phyloP scores from a whole-genome alignment of 2,329 filamentous ascomycete genomes.

The Calonectria hongkongensis region DNA sequence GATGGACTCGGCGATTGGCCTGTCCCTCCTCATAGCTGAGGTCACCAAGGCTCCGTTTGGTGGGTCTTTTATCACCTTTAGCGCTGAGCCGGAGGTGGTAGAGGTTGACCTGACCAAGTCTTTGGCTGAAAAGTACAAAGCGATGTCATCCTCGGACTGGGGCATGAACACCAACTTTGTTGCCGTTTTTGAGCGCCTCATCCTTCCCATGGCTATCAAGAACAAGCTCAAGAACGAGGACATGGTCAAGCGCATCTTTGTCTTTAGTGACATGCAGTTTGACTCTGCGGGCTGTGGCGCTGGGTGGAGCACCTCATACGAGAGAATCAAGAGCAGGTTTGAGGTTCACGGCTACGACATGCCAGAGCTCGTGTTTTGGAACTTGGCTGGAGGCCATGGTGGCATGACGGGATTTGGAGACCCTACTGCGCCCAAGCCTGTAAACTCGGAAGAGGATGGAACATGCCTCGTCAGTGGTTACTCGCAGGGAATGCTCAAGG shows the following conservation, averaged over 20 bases:
- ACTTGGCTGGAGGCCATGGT: slow-evolving; percentile 67
- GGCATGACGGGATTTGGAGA: slow-evolving; percentile 54
- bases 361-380: slow-evolving; percentile 78
- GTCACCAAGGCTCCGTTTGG: slow-evolving; percentile 72
- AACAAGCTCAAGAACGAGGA: slow-evolving; percentile 71
- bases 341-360: slow-evolving; percentile 72
- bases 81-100: slow-evolving; percentile 62
- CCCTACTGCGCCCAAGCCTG: slow-evolving; percentile 67
- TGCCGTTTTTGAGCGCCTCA: slow-evolving; percentile 71
- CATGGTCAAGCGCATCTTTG: slow-evolving; percentile 77
- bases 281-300: slow-evolving; percentile 57
- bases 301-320: slow-evolving; percentile 67
- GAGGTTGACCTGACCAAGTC: slow-evolving; percentile 61
- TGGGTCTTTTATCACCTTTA: slow-evolving; percentile 74
- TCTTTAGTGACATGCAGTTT: slow-evolving; percentile 79
- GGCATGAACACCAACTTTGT: slow-evolving; percentile 70
- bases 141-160: slow-evolving; percentile 60
- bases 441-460: slow-evolving; percentile 65
- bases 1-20: slow-evolving; percentile 72
- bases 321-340: slow-evolving; percentile 68
- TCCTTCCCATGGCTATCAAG: slow-evolving; percentile 72
- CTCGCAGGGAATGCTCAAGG: slow-evolving; percentile 74
- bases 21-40: slow-evolving; percentile 74
- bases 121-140: slow-evolving; percentile 64
- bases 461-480: slow-evolving; percentile 73